Conservation (phyloP, 441 rosid species). For the Codiaeum variegatum region DNA sequence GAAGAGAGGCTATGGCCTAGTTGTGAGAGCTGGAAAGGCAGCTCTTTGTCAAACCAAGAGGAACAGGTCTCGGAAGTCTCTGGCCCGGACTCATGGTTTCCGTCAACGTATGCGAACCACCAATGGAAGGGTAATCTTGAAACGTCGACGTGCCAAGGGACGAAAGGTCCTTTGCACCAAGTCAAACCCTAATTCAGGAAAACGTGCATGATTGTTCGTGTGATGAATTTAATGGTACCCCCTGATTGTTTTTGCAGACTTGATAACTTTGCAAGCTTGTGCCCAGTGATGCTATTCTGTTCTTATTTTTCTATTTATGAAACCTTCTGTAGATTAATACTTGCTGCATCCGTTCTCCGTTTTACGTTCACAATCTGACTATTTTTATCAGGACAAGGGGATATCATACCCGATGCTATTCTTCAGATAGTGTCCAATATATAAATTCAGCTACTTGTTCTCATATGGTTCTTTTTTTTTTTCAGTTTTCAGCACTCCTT, state of each 20-base stretch:
- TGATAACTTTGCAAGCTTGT: constrained; percentile 14
- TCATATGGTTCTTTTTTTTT: background rate
- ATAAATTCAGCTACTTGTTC: background rate
- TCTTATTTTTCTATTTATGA: background rate
- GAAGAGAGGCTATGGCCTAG: constrained; percentile 50
- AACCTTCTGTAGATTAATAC: background rate
- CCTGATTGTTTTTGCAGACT: constrained; percentile 12
- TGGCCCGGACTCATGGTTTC: constrained; percentile 91
- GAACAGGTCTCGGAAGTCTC: constrained; percentile 85
- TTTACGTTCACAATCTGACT: background rate
- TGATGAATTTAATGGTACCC: constrained; percentile 10
- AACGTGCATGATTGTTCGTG: constrained; percentile 33
- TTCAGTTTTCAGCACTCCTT: background rate
- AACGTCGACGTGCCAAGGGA: constrained; percentile 91
- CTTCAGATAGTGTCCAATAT: background rate
- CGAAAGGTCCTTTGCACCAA: constrained; percentile 83
- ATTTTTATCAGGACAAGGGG: background rate
- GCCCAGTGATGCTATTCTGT: background rate
- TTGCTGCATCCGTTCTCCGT: background rate
- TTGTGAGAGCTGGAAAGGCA: constrained; percentile 89
- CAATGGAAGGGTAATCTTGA: constrained; percentile 73
- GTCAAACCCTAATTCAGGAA: constrained; percentile 77
- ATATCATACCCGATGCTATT: background rate
- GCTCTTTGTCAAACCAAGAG: constrained; percentile 87
- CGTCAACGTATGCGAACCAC: constrained; percentile 86